Evolutionary conservation across 768 basidiomycete genomes (phyloP), one percentile per base, ranked within the genome.

Genomic region (Holtermanniella nyarrowii): DNA sequence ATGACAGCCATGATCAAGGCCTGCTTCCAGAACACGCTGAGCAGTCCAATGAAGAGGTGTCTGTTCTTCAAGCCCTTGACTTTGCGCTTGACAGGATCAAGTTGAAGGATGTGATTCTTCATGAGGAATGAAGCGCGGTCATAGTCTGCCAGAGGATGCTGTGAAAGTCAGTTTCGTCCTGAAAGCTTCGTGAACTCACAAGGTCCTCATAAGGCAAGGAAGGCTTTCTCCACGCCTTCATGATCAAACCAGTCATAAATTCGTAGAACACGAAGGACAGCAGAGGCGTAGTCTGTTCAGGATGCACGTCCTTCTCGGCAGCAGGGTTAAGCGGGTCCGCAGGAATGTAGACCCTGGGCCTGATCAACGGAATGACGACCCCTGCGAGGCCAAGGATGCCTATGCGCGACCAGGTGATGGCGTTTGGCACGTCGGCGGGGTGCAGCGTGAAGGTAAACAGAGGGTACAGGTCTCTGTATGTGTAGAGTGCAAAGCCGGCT

Each of bases 381-480:
- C 74, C 76, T 7, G 73, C 77, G 4, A 78, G 25, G 5, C 73
- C 57, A 14, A 83, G 73, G 11, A 79, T 46, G n/a, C 54, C 61
- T 3, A 81, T 51, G 61, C 81, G 78, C 3, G 70, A 66, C 82
- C 82, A 84, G 18, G 82, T 64, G 26, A 79, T 52, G 1, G 62
- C 61, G 1, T 63, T 58, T 4, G 58, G 40, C 26, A 62, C 43
- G 57, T 85, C 83, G n/a, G 71, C 54, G 5, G 82, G 80, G 13
- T 49, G 27, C 21, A 75, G 68, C n/a, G 73, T 74, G 65, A 74
- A 82, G 0, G 81, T 83, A 14, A 75, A 69, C 7, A 83, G 60
- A 12, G 83, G 83, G 64, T 75, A 82, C 5, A 84, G 46, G 49
- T 75, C 72, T n/a, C 82, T 76, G 59, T 80, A 81, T 26, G 71